These are phyloP conservation scores for Neocallimastix lanati DNA, from an alignment of 192 early-diverging fungal genomes.

Conservation along the genomic window DNA sequence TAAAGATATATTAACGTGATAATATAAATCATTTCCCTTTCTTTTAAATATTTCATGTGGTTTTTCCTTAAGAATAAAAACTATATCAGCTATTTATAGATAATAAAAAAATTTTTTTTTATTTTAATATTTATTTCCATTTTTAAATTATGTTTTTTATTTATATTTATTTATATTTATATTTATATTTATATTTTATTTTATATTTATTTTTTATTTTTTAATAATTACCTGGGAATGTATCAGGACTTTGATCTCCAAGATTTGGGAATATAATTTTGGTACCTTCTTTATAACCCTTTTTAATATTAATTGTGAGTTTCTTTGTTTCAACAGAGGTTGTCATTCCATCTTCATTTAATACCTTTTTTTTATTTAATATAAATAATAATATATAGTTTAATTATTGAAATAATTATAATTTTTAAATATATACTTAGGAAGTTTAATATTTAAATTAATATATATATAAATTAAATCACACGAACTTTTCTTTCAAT, in stretches of 20 bases:
- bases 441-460: no score
- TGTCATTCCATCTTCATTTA: slow-evolving; percentile 30
- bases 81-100: slow-evolving; percentile 15
- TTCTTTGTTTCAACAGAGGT: slow-evolving; percentile 18
- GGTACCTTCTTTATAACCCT: slow-evolving; percentile 27
- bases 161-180: no score
- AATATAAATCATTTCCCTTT: slow-evolving; percentile 24
- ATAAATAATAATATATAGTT: no score
- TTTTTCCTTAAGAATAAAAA: slow-evolving; percentile 23
- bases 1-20: slow-evolving; percentile 14
- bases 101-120: neutral
- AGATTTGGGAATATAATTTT: slow-evolving; percentile 24
- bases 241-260: slow-evolving; percentile 36
- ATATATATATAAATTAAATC: no score
- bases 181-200: no score
- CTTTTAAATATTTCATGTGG: slow-evolving; percentile 20
- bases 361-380: no score
- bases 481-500: slow-evolving; percentile 20
- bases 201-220: neutral
- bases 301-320: slow-evolving; percentile 24
- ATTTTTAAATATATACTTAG: no score
- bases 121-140: no score
- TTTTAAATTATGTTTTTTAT: no score
- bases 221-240: slow-evolving; percentile 16
- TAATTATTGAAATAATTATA: neutral